Percentiles rank a stretch among this genome's conserved stretches.
Conservation (phyloP, 805 yeast genomes). For the Kuraishia hungarica region DNA sequence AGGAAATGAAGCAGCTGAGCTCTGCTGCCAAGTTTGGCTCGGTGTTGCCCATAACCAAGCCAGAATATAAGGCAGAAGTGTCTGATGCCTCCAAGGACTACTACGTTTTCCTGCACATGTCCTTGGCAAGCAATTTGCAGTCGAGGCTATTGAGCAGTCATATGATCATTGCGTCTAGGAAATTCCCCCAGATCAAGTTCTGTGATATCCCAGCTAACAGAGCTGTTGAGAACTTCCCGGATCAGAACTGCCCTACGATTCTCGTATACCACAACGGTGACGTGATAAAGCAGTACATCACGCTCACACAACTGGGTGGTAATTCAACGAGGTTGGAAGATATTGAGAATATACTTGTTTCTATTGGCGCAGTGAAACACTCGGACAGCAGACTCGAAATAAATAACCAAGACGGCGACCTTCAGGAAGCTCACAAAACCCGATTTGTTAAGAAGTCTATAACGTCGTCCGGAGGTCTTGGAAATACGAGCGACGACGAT, state of each 20-base stretch:
- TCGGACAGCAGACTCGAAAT: slow-evolving; percentile 59
- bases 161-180: slow-evolving; percentile 49
- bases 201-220: slow-evolving; percentile 87
- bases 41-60: slow-evolving; percentile 72
- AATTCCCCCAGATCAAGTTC: slow-evolving; percentile 77
- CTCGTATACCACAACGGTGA: slow-evolving; percentile 72
- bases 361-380: slow-evolving; percentile 53
- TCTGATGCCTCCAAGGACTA: slow-evolving; percentile 66
- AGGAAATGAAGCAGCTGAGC: slow-evolving; percentile 58
- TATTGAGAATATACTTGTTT: slow-evolving; percentile 64
- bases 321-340: slow-evolving; percentile 63
- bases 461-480: slow-evolving; percentile 27
- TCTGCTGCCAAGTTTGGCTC: slow-evolving; percentile 57
- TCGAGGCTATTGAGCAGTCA: slow-evolving; percentile 61
- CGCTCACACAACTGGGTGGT: slow-evolving; percentile 79
- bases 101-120: slow-evolving; percentile 71
- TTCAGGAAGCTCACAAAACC: slow-evolving; percentile 41
- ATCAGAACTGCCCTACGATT: slow-evolving; percentile 82
- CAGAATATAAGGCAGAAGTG: slow-evolving; percentile 80
- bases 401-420: slow-evolving; percentile 51
- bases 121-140: slow-evolving; percentile 61
- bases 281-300: slow-evolving; percentile 73
- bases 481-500: slow-evolving; percentile 34
- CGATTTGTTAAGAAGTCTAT: slow-evolving; percentile 52
- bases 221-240: slow-evolving; percentile 91